Evolutionary conservation across 176 grass and related monocot genomes (phyloP).

Genomic region (Stipa capillata): DNA sequence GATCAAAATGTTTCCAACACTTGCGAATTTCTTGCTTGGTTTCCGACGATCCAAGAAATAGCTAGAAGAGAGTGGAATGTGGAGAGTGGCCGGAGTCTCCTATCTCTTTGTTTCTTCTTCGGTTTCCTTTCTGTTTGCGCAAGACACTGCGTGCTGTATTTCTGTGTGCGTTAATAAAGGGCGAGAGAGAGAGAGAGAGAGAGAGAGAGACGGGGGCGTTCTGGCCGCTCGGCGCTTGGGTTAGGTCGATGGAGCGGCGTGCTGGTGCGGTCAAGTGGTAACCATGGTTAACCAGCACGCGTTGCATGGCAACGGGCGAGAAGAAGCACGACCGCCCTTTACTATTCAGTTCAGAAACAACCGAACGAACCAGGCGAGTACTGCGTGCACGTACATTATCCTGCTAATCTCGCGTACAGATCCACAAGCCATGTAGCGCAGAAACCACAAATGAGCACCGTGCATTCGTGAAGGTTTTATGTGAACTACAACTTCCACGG

Average conservation of each 20-base stretch:
- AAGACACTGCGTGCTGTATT: constrained; percentile 24
- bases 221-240: neutral
- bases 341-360: neutral
- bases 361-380: neutral
- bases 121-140: constrained; percentile 23
- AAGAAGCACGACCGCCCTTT: neutral
- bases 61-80: neutral
- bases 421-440: neutral
- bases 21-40: neutral
- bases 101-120: neutral
- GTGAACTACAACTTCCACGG: too few relatives aligned
- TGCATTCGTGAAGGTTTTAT: too few relatives aligned
- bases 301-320: neutral
- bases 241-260: neutral
- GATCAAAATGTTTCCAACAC: constrained; percentile 3
- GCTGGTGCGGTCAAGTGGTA: constrained; percentile 21
- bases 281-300: constrained; percentile 40
- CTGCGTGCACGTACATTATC: neutral
- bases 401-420: neutral
- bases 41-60: constrained; percentile 33
- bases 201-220: neutral
- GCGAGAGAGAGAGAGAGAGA: neutral
- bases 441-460: neutral
- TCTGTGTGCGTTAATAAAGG: constrained; percentile 49
- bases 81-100: constrained; percentile 20